These are phyloP conservation scores for Sideroxylon spinosum DNA, from an alignment of 179 eudicot genomes.

Conservation along the genomic window DNA sequence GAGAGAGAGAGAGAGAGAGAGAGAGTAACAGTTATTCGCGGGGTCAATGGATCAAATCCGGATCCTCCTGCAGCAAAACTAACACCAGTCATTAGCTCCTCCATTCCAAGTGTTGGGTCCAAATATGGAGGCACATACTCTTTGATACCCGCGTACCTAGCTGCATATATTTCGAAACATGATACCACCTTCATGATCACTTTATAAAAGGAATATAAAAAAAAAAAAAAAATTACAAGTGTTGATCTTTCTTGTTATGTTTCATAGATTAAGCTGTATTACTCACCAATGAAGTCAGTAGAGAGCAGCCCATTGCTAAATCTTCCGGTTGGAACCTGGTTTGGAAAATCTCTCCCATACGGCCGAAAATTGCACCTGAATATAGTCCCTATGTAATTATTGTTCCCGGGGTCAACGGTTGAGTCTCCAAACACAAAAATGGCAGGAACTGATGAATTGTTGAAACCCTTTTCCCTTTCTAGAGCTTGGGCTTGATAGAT, in stretches of 20 bases:
- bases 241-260: too few relatives aligned
- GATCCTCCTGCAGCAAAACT: constrained; percentile 74
- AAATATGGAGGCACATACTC: constrained; percentile 59
- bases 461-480: neutral
- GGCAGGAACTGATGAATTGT: constrained; percentile 10
- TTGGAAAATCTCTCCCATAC: constrained; percentile 50
- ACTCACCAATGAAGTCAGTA: constrained; percentile 52
- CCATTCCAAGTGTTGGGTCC: constrained; percentile 45
- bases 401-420: constrained; percentile 70
- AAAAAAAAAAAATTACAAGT: neutral
- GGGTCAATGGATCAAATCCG: constrained; percentile 62
- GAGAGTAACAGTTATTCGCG: constrained; percentile 27
- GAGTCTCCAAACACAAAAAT: constrained; percentile 56
- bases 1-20: too few relatives aligned
- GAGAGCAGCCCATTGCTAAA: constrained; percentile 52
- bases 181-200: neutral
- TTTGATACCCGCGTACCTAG: constrained; percentile 48
- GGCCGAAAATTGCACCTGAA: constrained; percentile 44
- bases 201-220: neutral
- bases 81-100: constrained; percentile 59
- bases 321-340: constrained; percentile 55
- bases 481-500: neutral
- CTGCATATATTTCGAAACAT: constrained; percentile 30
- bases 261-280: neutral
- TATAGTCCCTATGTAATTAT: constrained; percentile 38